Percentiles rank a stretch among this genome's conserved stretches.
phyloP scores from a whole-genome alignment of 495 filamentous ascomycete species.

The Ramalina peruviana region DNA sequence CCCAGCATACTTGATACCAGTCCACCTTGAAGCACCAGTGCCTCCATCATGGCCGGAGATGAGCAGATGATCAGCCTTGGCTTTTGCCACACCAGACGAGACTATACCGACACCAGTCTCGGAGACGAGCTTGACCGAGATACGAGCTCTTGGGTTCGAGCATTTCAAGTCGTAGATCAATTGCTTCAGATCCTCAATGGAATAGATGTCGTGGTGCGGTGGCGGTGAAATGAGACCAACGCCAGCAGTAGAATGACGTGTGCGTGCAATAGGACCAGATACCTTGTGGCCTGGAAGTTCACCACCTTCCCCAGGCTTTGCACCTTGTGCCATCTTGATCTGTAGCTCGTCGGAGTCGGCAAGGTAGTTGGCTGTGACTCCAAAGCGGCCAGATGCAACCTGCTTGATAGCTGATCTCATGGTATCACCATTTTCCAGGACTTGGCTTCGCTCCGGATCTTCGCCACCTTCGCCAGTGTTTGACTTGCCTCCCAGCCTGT shows the following conservation, averaged over 20 bases:
- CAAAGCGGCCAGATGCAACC: conserved; percentile 93
- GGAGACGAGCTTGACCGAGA: conserved; percentile 98
- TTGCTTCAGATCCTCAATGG: conserved; percentile 97
- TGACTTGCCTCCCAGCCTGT: conserved; percentile 91
- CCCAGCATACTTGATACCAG: conserved; percentile 98
- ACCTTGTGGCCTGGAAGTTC: conserved; percentile 98
- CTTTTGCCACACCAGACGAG: conserved; percentile 95
- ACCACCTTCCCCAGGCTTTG: conserved; percentile 97
- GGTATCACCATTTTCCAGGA: conserved; percentile 84
- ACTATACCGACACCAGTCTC: conserved; percentile 98
- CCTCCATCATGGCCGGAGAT: conserved; percentile 98
- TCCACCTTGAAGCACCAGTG: conserved; percentile 96
- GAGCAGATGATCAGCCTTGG: conserved; percentile 94
- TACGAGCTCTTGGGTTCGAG: conserved; percentile 82
- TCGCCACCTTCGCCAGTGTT: conserved; percentile 99
- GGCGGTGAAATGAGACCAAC: conserved; percentile 98
- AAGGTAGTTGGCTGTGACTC: conserved; percentile 96
- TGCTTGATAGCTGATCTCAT: conserved; percentile 99
- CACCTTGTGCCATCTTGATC: conserved; percentile 99
- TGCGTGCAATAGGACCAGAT: conserved; percentile 87
- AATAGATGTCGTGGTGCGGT: conserved; percentile 98
- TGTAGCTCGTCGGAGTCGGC: conserved; percentile 96
- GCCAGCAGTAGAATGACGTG: conserved; percentile 95
- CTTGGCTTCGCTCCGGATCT: conserved; percentile 80
- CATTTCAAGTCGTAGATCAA: conserved; percentile 98